Evolutionary conservation across 495 filamentous ascomycete species (phyloP).

Genomic region (Aspergillus carlsbadensis): DNA sequence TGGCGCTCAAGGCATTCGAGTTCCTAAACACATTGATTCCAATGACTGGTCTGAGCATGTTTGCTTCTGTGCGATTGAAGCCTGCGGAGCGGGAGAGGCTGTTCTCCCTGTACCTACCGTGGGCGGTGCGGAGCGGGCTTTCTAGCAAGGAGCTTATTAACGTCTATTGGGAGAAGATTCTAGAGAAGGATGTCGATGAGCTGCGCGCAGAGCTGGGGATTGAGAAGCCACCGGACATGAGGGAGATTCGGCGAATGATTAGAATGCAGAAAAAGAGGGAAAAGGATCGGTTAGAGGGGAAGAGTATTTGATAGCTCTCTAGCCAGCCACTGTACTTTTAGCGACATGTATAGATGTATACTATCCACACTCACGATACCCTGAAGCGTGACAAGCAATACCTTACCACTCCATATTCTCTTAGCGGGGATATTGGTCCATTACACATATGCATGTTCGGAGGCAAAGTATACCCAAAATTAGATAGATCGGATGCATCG

Average conservation of each 20-base stretch:
- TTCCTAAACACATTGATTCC: constrained; percentile 91
- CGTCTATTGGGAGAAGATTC: constrained; percentile 96
- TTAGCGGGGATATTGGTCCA: too few species aligned
- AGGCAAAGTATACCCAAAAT: not conserved
- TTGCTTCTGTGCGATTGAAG: constrained; percentile 71
- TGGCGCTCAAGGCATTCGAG: constrained; percentile 94
- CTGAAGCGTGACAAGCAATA: not conserved
- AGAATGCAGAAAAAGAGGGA: constrained; percentile 65
- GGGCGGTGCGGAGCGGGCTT: constrained; percentile 84
- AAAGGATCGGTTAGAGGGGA: constrained; percentile 49
- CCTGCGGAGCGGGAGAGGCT: constrained; percentile 71
- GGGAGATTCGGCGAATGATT: constrained; percentile 70
- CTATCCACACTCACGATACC: not conserved
- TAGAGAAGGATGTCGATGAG: constrained; percentile 80
- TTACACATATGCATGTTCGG: not conserved
- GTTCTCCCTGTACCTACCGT: constrained; percentile 74
- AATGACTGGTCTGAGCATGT: constrained; percentile 87
- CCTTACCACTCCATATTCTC: not conserved
- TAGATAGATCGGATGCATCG: constrained; percentile 8
- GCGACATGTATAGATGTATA: constrained; percentile 17
- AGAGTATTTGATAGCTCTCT: constrained; percentile 17
- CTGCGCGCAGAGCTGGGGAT: constrained; percentile 73
- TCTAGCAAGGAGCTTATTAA: constrained; percentile 81
- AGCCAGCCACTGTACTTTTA: not conserved
- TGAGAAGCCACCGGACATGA: constrained; percentile 86